Conservation (phyloP, 441 rosid genomes). For the Gossypium trilobum region DNA sequence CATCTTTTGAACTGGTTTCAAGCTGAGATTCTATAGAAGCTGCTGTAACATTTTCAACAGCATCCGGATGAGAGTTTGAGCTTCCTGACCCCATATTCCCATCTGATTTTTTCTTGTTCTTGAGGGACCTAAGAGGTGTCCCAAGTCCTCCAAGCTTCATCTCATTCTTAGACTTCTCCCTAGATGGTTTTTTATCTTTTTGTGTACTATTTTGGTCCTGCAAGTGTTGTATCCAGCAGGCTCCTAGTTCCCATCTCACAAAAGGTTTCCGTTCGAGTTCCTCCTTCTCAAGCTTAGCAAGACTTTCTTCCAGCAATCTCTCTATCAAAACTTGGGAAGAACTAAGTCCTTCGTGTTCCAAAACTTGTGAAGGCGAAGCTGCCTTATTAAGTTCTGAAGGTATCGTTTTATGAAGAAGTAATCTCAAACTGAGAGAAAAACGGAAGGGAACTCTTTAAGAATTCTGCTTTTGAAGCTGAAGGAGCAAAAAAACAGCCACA, state of each 20-base stretch:
- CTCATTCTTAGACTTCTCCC: constrained; percentile 67
- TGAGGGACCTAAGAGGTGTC: constrained; percentile 78
- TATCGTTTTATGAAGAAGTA: constrained; percentile 45
- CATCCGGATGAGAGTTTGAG: constrained; percentile 32
- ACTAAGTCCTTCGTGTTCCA: constrained; percentile 50
- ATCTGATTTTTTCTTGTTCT: constrained; percentile 60
- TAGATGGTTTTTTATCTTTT: constrained; percentile 60
- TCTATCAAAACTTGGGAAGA: constrained; percentile 50
- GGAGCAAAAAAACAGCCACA: constrained; percentile 5
- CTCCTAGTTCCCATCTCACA: constrained; percentile 75
- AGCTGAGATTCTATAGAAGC: constrained; percentile 41
- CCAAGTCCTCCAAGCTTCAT: constrained; percentile 98
- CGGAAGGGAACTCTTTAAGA: constrained; percentile 17
- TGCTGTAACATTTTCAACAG: constrained; percentile 31
- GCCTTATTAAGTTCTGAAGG: constrained; percentile 46
- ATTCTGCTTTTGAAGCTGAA: constrained; percentile 10
- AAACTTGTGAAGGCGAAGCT: constrained; percentile 32
- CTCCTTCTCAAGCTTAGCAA: constrained; percentile 52
- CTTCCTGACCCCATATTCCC: constrained; percentile 37
- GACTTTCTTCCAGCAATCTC: constrained; percentile 53
- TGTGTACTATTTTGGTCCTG: constrained; percentile 64
- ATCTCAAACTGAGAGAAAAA: constrained; percentile 48
- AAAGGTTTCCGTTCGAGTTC: constrained; percentile 32
- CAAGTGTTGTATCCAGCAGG: constrained; percentile 71
- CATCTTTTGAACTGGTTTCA: constrained; percentile 32